Percentiles rank a stretch among this genome's conserved stretches.
Evolutionary conservation across 2,329 filamentous ascomycete species (phyloP).

Genomic region (Ophiosphaerella herpotricha): DNA sequence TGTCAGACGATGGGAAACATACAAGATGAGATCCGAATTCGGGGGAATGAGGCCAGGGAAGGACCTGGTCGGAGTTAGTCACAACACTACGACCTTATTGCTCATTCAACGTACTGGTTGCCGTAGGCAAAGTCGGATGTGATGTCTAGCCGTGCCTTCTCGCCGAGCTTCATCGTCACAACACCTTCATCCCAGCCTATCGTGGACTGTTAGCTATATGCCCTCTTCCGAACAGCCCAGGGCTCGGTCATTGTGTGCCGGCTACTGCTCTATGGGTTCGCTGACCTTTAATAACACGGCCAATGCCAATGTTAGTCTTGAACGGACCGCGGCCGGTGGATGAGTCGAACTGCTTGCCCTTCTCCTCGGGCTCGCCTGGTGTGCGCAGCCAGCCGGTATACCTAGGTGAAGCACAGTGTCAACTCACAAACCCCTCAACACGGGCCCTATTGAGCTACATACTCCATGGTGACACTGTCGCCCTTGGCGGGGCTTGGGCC

Average conservation of each 20-base stretch:
- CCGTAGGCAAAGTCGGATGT: conserved; percentile 61
- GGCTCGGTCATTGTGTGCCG: too few relatives aligned
- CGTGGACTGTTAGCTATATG: neutral
- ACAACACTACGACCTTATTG: neutral
- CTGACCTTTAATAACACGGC: conserved; percentile 82
- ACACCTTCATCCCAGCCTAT: conserved; percentile 64
- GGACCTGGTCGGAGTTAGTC: conserved; percentile 56
- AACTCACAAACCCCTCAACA: neutral
- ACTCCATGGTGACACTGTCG: conserved; percentile 36
- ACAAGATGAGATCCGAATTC: conserved; percentile 79
- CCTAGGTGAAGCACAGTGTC: neutral
- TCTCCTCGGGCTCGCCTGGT: conserved; percentile 23
- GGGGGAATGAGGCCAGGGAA: conserved; percentile 78
- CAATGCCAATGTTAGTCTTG: conserved; percentile 75
- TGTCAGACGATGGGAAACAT: conserved; percentile 50
- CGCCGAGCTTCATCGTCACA: conserved; percentile 81
- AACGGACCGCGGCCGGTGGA: conserved; percentile 79
- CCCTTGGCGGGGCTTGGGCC: conserved; percentile 34
- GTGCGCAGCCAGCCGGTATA: conserved; percentile 39
- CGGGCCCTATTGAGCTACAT: neutral
- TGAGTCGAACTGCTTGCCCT: conserved; percentile 70
- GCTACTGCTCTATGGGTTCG: neutral
- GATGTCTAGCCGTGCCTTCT: conserved; percentile 85
- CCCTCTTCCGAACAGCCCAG: neutral
- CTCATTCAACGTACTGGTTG: conserved; percentile 16